These are phyloP conservation scores for Hyphopichia khmerensis DNA, from an alignment of 1,139 yeast genomes.

Conservation along the genomic window DNA sequence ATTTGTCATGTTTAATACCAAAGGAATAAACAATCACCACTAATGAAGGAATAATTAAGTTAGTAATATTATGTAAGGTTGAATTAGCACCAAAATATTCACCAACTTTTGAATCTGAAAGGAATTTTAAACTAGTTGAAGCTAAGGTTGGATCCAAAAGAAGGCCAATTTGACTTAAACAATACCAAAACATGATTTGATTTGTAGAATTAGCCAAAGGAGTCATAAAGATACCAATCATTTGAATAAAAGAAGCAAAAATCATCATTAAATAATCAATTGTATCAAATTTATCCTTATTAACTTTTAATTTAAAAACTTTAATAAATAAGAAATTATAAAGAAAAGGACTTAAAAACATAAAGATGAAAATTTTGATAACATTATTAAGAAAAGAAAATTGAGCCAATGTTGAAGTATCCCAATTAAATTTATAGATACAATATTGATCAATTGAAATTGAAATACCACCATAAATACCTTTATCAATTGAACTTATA, in stretches of 20 bases:
- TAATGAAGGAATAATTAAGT: slow-evolving; percentile 25
- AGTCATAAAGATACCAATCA: slow-evolving; percentile 32
- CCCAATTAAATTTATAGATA: slow-evolving; percentile 59
- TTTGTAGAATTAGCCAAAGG: slow-evolving; percentile 15
- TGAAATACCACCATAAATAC: slow-evolving; percentile 30
- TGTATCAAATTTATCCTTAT: slow-evolving; percentile 48
- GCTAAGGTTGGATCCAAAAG: slow-evolving; percentile 31
- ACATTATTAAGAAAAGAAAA: slow-evolving; percentile 57
- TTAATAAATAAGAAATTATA: slow-evolving; percentile 26
- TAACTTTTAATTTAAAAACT: slow-evolving; percentile 26
- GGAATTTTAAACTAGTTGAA: slow-evolving; percentile 36
- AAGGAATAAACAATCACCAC: slow-evolving; percentile 28
- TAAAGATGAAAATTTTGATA: slow-evolving; percentile 34
- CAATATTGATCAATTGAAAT: slow-evolving; percentile 54
- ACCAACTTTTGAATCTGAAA: slow-evolving; percentile 40
- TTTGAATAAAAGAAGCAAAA: not conserved
- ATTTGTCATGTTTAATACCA: not conserved
- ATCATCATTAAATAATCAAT: slow-evolving; percentile 45
- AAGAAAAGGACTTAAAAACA: slow-evolving; percentile 33
- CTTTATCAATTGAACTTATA: not conserved
- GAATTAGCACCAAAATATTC: slow-evolving; percentile 40
- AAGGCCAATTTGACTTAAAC: slow-evolving; percentile 46
- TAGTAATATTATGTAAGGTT: slow-evolving; percentile 27
- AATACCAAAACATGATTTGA: slow-evolving; percentile 17
- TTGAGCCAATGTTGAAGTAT: slow-evolving; percentile 55